A percentile compares a stretch with the other conserved stretches of the same genome.
Evolutionary conservation across 768 basidiomycete genomes (phyloP).

Genomic region (Gelatoporia subvermispora): DNA sequence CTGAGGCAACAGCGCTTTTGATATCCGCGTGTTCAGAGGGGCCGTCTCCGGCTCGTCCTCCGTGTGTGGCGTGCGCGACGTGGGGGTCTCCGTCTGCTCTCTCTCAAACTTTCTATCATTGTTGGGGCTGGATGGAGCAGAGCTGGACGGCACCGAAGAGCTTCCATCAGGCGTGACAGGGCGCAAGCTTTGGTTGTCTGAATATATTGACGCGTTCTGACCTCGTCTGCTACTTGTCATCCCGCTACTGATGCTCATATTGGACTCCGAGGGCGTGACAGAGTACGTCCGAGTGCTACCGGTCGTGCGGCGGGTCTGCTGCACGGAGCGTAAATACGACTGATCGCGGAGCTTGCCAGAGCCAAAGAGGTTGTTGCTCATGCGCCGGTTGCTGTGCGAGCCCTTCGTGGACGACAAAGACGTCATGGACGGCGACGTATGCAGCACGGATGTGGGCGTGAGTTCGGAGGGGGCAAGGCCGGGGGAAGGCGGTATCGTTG

Average conservation of each 20-base stretch:
- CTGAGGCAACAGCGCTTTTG: conserved; percentile 46
- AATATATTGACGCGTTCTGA: conserved; percentile 40
- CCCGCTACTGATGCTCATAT: conserved; percentile 32
- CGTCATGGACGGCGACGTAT: conserved; percentile 16
- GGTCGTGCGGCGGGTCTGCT: conserved; percentile 38
- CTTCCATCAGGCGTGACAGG: conserved; percentile 55
- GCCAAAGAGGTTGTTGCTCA: conserved; percentile 84
- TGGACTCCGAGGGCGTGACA: conserved; percentile 42
- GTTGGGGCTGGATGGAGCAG: conserved; percentile 39
- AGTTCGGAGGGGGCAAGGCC: conserved; percentile 27
- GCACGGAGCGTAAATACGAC: conserved; percentile 56
- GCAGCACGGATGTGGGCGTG: conserved; percentile 30
- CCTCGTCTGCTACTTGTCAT: conserved; percentile 36
- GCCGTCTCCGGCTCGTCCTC: conserved; percentile 9
- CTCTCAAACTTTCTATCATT: conserved; percentile 26
- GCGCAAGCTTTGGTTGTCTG: conserved; percentile 42
- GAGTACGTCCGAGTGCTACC: conserved; percentile 29
- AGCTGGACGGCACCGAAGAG: conserved; percentile 30
- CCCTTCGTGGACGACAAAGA: conserved; percentile 31
- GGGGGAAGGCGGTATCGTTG: conserved; percentile 17
- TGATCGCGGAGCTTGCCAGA: conserved; percentile 78
- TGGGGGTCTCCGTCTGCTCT: conserved; percentile 27
- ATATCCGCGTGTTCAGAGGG: conserved; percentile 33
- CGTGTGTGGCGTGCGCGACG: conserved; percentile 25
- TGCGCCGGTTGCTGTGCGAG: conserved; percentile 56